phyloP scores from a whole-genome alignment of 108 stramenopile species.

The Fistulifera pelliculosa region DNA sequence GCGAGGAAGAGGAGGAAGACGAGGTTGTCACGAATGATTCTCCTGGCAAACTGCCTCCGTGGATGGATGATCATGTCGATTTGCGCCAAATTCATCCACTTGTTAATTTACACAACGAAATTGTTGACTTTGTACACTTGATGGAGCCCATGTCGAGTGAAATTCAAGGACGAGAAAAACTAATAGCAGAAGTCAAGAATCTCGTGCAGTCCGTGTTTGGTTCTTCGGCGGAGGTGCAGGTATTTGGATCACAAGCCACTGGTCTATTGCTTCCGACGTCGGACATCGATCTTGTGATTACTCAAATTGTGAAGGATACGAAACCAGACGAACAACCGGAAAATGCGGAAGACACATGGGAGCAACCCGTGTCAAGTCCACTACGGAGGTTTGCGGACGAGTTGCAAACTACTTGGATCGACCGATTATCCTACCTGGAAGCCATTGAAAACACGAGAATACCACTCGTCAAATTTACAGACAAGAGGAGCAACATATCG shows the following conservation, averaged over 20 bases:
- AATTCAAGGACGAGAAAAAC: slow-evolving; percentile 35
- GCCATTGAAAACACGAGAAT: slow-evolving; percentile 83
- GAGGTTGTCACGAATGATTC: neutral
- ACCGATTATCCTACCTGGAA: slow-evolving; percentile 74
- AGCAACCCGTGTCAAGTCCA: slow-evolving; percentile 10
- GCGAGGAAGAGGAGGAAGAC: neutral
- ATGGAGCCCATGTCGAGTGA: slow-evolving; percentile 76
- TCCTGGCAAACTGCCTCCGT: slow-evolving; percentile 24
- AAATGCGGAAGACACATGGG: neutral
- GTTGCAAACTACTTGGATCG: slow-evolving; percentile 44
- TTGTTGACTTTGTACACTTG: slow-evolving; percentile 82
- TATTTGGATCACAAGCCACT: slow-evolving; percentile 92
- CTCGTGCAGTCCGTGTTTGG: slow-evolving; percentile 40
- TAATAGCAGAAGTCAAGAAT: slow-evolving; percentile 36
- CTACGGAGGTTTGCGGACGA: slow-evolving; percentile 47
- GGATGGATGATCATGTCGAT: slow-evolving; percentile 32
- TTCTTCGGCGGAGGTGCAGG: slow-evolving; percentile 37
- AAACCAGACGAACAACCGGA: neutral
- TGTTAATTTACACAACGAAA: slow-evolving; percentile 91
- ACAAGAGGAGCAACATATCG: slow-evolving; percentile 61
- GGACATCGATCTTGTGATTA: slow-evolving; percentile 70
- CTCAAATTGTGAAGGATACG: slow-evolving; percentile 7
- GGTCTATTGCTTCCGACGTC: slow-evolving; percentile 78
- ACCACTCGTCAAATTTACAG: slow-evolving; percentile 92
- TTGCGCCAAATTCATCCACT: slow-evolving; percentile 33